Base-by-base conservation (phyloP, 2,329 filamentous ascomycete species). In the Nothophaeocryptopus gaeumannii region DNA sequence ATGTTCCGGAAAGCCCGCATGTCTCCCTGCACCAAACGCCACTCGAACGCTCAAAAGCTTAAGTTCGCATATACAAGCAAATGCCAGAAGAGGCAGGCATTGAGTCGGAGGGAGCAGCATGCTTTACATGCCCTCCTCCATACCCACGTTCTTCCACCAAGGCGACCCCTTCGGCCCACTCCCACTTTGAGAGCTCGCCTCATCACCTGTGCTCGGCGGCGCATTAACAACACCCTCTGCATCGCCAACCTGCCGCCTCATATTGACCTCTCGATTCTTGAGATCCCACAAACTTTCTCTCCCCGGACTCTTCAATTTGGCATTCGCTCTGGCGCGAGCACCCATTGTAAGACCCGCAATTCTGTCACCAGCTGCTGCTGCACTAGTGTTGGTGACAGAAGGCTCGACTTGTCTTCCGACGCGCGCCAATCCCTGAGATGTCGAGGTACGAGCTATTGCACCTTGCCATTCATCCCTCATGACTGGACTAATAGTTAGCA, bases 201-300 rank as follows among this genome's bases (percentile, higher is more conserved):
- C 58, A 56, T 26, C 62, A 58, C 48, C 51, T 2, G 39, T 53
- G 5, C 34, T 49, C 11, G 50, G 50, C 57, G 72, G 74, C 34
- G 74, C 74, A 63, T 87, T 84, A 62, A 92, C 78, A 75, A 90
- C 79, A 66, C 82, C 83, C 72, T 89, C 88, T 48, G 85, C 85
- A 74, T 96, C 91, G 56, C 90, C 91, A 48, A 96, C 91, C 73
- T 96, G 91, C 70, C 88, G 86, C 58, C 91, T 79, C 74, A 92
- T 89, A 51, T 87, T 88, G 52, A 96, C 79, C 72, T 96, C 91
- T 47, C 53, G 53, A 43, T 52, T 45, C 31, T 39, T 54, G 39
- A 61, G 43, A 36, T 55, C 53, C 39, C 41, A 50, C 46, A 63
- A 64, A 34, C 63, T 67, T 4, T 76, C 79, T 63, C 81, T 83